Evolutionary conservation across 2,329 filamentous ascomycete genomes (phyloP), one percentile per base, ranked within the genome.

Genomic region (Chaetomiaceae sp.): DNA sequence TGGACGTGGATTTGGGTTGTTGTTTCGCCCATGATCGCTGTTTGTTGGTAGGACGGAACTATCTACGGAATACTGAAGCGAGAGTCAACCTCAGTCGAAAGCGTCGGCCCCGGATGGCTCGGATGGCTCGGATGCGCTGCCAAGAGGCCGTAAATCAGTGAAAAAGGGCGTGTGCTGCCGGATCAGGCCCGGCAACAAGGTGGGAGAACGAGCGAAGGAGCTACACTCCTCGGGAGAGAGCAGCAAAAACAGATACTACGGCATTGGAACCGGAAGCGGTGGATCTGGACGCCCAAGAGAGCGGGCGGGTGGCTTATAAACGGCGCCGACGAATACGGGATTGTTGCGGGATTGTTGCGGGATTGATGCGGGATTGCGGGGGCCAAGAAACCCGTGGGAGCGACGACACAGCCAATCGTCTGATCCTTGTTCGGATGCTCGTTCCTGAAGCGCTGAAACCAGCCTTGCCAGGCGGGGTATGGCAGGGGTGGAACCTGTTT

Each of bases 11-110:
- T 10, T 16, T 44, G 46, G 9, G 46, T 25, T 12, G 20, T 38
- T 33, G 37, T 49, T 51, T 58, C 57, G 42, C 53, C 55, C 58
- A 60, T 60, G 27, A 19, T 48, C n/a, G 40, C n/a, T n/a, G 16
- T 43, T 34, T 39, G 30, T n/a, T n/a, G 10, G 19, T n/a, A n/a
- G n/a, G n/a, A n/a, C n/a, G n/a, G n/a, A n/a, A n/a, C n/a, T n/a
- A n/a, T n/a, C n/a, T n/a, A n/a, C n/a, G n/a, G n/a, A n/a, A n/a
- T n/a, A n/a, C n/a, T n/a, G n/a, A n/a, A n/a, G n/a, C n/a, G n/a
- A n/a, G n/a, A n/a, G n/a, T n/a, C n/a, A n/a, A n/a, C n/a, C n/a
- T n/a, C n/a, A n/a, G n/a, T n/a, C n/a, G n/a, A n/a, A n/a, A n/a
- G n/a, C n/a, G n/a, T n/a, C n/a, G n/a, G n/a, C n/a, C n/a, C n/a